Evolutionary conservation across 2,329 filamentous ascomycete species (phyloP).

Genomic region (Pseudocercospora pini-densiflorae): DNA sequence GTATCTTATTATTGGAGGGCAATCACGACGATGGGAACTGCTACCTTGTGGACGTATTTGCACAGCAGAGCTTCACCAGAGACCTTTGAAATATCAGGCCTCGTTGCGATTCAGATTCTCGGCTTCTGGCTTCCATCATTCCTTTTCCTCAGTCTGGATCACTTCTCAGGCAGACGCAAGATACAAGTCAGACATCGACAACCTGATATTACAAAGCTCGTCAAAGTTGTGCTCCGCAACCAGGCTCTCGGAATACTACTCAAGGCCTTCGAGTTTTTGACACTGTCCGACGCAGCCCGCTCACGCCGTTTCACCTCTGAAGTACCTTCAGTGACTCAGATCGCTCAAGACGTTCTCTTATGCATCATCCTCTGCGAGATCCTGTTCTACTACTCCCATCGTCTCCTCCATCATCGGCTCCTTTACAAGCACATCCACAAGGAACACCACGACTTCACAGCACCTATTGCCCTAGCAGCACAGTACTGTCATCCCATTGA

Average conservation of each 20-base stretch:
- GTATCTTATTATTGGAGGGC: too few species aligned
- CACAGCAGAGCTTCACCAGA: not conserved
- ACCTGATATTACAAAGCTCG: not conserved
- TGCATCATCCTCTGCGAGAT: constrained; percentile 11
- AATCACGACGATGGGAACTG: not conserved
- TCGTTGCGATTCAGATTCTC: constrained; percentile 7
- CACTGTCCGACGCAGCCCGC: not conserved
- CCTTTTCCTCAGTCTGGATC: constrained; percentile 1
- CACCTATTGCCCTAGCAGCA: constrained; percentile 7
- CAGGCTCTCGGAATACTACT: not conserved
- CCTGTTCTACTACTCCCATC: constrained; percentile 14
- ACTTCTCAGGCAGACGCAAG: not conserved
- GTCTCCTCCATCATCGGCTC: constrained; percentile 7
- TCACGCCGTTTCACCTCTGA: not conserved
- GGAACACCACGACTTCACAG: constrained; percentile 15
- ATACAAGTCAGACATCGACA: not conserved
- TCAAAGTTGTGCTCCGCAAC: not conserved
- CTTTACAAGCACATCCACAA: constrained; percentile 16
- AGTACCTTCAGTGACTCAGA: not conserved
- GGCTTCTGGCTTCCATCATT: constrained; percentile 12
- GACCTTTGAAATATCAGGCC: constrained; percentile 4
- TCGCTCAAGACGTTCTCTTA: not conserved
- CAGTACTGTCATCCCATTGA: constrained; percentile 15
- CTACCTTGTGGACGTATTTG: not conserved
- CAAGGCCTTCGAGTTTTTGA: not conserved